Evolutionary conservation across 2,329 filamentous ascomycete genomes (phyloP).

Genomic region (Pyricularia grisea): DNA sequence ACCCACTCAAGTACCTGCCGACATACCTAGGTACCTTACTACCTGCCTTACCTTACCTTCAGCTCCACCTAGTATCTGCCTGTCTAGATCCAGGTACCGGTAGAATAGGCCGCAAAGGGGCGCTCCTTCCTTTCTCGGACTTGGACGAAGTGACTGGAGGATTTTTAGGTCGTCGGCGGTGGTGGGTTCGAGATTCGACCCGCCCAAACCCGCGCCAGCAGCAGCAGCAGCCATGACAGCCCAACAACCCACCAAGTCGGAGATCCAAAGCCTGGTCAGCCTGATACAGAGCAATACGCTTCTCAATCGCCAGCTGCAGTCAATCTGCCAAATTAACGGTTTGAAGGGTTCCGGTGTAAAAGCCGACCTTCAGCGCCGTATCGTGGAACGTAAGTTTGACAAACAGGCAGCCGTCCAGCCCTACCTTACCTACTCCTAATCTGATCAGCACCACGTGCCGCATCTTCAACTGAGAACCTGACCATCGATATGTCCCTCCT

Average conservation of each 20-base stretch:
- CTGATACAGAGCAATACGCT: conserved; percentile 33
- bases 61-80: not conserved
- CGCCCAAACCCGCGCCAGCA: not conserved
- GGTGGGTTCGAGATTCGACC: not conserved
- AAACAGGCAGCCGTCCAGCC: conserved; percentile 3
- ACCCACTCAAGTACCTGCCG: not conserved
- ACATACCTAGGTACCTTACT: not conserved
- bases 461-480: not conserved
- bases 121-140: not conserved
- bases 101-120: not conserved
- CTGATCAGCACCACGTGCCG: not conserved
- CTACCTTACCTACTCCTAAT: conserved; percentile 5
- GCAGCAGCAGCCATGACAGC: not conserved
- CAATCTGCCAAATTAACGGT: conserved; percentile 65
- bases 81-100: not conserved
- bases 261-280: conserved; percentile 35
- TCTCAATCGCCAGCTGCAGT: conserved; percentile 59
- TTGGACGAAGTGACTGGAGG: not conserved
- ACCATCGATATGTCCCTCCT: not conserved
- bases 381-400: conserved; percentile 61
- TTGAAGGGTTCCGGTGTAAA: conserved; percentile 79
- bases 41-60: not conserved
- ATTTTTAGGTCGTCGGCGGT: not conserved
- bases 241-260: conserved; percentile 16
- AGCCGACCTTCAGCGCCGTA: conserved; percentile 67